phyloP scores from a whole-genome alignment of 2,329 filamentous ascomycete genomes.

The Alternaria infectoria region DNA sequence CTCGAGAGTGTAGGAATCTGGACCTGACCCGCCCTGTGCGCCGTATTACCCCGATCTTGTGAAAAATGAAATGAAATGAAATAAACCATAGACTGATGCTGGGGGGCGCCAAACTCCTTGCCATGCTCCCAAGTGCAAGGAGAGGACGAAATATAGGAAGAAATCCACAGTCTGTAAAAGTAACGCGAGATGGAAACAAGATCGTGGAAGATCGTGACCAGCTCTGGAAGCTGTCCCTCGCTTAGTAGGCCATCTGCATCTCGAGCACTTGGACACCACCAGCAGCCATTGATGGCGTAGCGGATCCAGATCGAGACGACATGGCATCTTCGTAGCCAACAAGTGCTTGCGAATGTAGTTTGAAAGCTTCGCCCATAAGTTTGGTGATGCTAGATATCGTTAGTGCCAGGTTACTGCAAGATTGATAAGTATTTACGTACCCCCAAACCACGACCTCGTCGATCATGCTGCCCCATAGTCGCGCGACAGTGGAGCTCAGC shows the following conservation, averaged over 20 bases:
- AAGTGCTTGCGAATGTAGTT: conserved; percentile 92
- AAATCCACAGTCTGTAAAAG: conserved; percentile 40
- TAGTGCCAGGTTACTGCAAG: conserved; percentile 46
- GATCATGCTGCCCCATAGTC: conserved; percentile 96
- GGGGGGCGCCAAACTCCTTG: conserved; percentile 36
- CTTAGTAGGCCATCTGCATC: conserved; percentile 53
- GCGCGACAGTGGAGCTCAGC: conserved; percentile 92
- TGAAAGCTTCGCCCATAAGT: conserved; percentile 98
- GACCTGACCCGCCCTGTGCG: conserved; percentile 45
- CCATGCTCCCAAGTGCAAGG: conserved; percentile 45
- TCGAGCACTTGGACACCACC: conserved; percentile 50
- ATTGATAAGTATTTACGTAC: conserved; percentile 65
- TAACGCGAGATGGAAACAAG: conserved; percentile 27
- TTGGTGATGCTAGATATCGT: conserved; percentile 75
- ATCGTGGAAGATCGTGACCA: conserved; percentile 23
- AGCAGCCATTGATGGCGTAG: conserved; percentile 50
- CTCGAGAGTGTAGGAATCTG: conserved; percentile 41
- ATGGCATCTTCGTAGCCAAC: conserved; percentile 90
- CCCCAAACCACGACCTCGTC: conserved; percentile 99
- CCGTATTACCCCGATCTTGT: conserved; percentile 40
- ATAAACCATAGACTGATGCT: conserved; percentile 20
- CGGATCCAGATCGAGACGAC: conserved; percentile 53
- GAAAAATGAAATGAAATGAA: conserved; percentile 15
- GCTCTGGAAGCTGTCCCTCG: background rate
- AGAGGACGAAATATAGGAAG: conserved; percentile 28